A percentile compares a stretch with the other conserved stretches of the same genome.
Evolutionary conservation across 2,329 filamentous ascomycete genomes (phyloP).

Genomic region (Cladophialophora immunda): DNA sequence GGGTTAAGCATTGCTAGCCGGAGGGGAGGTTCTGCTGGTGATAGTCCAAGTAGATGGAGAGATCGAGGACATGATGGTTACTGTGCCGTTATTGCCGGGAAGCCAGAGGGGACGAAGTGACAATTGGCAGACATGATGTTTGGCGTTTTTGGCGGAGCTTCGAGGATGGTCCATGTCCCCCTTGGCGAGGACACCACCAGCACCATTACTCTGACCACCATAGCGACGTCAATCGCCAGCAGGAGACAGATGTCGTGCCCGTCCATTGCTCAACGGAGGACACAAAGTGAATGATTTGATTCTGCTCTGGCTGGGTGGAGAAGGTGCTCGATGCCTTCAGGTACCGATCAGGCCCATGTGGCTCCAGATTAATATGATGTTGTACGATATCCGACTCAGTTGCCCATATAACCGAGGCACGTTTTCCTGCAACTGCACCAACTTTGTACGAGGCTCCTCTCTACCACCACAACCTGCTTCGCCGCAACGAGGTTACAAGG

Average conservation of each 20-base stretch:
- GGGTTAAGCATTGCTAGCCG: slow-evolving; percentile 23
- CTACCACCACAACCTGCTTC: neutral
- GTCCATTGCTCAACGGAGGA: neutral
- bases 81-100: slow-evolving; percentile 32
- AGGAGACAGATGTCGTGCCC: slow-evolving; percentile 1
- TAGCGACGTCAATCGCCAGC: no score
- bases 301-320: neutral
- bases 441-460: no score
- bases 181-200: no score
- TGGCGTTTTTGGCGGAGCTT: neutral
- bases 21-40: neutral
- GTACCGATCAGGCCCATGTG: no score
- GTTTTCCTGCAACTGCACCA: neutral
- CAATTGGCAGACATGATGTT: slow-evolving; percentile 3
- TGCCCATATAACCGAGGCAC: slow-evolving; percentile 2
- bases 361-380: neutral
- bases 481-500: no score
- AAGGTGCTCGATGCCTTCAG: neutral
- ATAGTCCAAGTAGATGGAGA: slow-evolving; percentile 17
- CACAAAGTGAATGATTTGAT: neutral
- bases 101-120: slow-evolving; percentile 11
- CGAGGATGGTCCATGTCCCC: neutral
- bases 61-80: slow-evolving; percentile 13
- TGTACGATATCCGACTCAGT: neutral
- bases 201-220: slow-evolving; percentile 2